A percentile compares a stretch with the other conserved stretches of the same genome.
Conservation (phyloP, 371 early-diverging fungal species). For the Mucor mucedo region DNA sequence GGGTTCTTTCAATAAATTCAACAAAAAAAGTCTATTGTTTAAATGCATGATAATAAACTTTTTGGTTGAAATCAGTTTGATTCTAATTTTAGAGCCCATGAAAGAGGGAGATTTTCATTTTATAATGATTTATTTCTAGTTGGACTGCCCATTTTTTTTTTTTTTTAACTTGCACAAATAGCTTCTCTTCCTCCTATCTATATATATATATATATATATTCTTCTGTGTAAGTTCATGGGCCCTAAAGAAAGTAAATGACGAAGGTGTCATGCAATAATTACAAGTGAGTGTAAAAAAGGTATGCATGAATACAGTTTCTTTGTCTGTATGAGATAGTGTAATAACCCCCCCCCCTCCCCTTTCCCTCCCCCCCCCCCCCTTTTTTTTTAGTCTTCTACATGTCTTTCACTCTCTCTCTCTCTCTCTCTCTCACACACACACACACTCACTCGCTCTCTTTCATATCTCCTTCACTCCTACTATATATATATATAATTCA, state of each 20-base stretch:
- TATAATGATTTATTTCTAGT: neutral
- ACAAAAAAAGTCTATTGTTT: neutral
- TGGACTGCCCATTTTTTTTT: neutral
- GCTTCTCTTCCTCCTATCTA: neutral
- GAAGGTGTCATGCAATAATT: neutral
- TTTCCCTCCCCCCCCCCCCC: neutral
- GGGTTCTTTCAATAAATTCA: conserved; percentile 21
- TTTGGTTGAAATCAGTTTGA: conserved; percentile 1
- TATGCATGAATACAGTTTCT: no score
- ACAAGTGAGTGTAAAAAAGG: neutral
- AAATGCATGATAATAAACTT: conserved; percentile 1
- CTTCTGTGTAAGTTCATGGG: no score
- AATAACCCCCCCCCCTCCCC: neutral
- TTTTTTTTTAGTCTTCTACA: neutral
- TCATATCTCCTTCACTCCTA: conserved; percentile 6
- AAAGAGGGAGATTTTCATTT: conserved; percentile 4
- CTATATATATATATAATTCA: neutral
- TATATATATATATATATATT: no score
- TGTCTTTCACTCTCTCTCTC: neutral
- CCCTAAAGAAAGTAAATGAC: neutral
- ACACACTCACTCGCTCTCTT: neutral
- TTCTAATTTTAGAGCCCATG: conserved; percentile 3
- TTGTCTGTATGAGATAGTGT: neutral
- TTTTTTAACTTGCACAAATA: neutral
- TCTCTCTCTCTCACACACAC: no score